These are phyloP conservation scores for Lunasporangiospora selenospora DNA, from an alignment of 192 early-diverging fungal genomes.

Conservation along the genomic window DNA sequence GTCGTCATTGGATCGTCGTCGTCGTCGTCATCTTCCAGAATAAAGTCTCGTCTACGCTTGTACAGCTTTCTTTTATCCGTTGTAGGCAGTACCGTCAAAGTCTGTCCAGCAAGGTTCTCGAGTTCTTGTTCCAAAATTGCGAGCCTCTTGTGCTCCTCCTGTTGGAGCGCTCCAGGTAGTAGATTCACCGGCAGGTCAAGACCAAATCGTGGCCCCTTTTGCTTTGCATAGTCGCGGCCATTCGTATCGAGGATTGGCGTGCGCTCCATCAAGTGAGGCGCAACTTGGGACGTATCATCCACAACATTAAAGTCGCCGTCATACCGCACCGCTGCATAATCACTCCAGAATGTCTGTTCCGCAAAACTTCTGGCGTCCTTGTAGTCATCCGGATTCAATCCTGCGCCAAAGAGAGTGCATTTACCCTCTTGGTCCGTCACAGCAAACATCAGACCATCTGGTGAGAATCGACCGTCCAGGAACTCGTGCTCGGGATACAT, in stretches of 20 bases:
- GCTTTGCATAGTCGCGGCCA: constrained; percentile 68
- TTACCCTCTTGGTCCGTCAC: constrained; percentile 75
- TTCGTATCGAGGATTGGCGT: constrained; percentile 70
- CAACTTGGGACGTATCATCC: constrained; percentile 74
- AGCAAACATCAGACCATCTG: constrained; percentile 78
- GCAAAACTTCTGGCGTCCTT: constrained; percentile 55
- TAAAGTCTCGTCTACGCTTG: constrained; percentile 32
- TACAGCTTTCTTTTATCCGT: constrained; percentile 42
- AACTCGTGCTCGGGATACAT: constrained; percentile 62
- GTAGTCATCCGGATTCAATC: constrained; percentile 54
- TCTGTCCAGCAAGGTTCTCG: constrained; percentile 48
- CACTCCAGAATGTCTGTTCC: constrained; percentile 82
- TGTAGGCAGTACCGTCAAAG: constrained; percentile 26
- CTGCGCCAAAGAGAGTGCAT: constrained; percentile 74
- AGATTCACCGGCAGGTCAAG: constrained; percentile 58
- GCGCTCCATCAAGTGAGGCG: constrained; percentile 69
- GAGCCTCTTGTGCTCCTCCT: constrained; percentile 57
- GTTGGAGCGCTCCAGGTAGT: constrained; percentile 48
- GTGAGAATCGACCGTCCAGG: constrained; percentile 76
- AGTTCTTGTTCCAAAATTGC: constrained; percentile 59
- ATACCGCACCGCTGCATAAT: constrained; percentile 74
- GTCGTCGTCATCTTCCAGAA: constrained; percentile 43
- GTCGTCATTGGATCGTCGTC: constrained; percentile 50
- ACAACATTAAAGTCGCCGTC: constrained; percentile 71
- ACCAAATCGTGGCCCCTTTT: constrained; percentile 64